Conservation (phyloP, 768 basidiomycete genomes). For the Trametes cubensis region DNA sequence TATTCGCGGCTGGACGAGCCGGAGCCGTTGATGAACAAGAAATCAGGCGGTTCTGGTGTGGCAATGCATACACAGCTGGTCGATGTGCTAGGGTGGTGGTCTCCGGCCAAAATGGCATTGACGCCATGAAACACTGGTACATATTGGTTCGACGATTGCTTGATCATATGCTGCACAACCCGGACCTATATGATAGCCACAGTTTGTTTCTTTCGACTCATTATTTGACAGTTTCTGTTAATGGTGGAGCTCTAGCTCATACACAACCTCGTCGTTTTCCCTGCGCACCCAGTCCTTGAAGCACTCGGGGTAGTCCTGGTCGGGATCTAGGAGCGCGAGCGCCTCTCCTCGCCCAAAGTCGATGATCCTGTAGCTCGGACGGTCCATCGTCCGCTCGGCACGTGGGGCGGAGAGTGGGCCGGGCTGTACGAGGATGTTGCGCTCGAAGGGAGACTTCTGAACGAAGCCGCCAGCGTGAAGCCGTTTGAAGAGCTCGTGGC, state of each 20-base stretch:
- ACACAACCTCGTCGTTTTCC: neutral
- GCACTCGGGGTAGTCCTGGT: neutral
- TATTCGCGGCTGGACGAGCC: slow-evolving; percentile 1
- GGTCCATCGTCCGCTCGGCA: slow-evolving; percentile 29
- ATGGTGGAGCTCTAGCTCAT: neutral
- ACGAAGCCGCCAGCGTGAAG: slow-evolving; percentile 43
- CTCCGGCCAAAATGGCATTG: no score
- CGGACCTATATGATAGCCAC: no score
- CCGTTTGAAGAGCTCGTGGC: slow-evolving; percentile 39
- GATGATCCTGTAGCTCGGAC: slow-evolving; percentile 49
- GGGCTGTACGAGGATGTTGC: slow-evolving; percentile 48
- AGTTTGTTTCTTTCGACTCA: no score
- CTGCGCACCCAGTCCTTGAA: neutral
- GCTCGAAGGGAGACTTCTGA: slow-evolving; percentile 43
- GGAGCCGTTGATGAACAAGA: neutral
- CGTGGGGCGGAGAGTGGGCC: slow-evolving; percentile 43
- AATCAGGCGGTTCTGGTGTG: no score
- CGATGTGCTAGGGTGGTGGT: no score
- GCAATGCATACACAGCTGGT: no score
- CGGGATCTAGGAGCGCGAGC: neutral
- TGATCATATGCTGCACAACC: no score
- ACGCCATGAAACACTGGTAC: no score
- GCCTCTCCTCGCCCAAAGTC: slow-evolving; percentile 48
- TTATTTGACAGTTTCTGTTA: no score
- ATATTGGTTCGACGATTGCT: no score